phyloP scores from a whole-genome alignment of 2,329 filamentous ascomycete genomes.

The Neonectria punicea region DNA sequence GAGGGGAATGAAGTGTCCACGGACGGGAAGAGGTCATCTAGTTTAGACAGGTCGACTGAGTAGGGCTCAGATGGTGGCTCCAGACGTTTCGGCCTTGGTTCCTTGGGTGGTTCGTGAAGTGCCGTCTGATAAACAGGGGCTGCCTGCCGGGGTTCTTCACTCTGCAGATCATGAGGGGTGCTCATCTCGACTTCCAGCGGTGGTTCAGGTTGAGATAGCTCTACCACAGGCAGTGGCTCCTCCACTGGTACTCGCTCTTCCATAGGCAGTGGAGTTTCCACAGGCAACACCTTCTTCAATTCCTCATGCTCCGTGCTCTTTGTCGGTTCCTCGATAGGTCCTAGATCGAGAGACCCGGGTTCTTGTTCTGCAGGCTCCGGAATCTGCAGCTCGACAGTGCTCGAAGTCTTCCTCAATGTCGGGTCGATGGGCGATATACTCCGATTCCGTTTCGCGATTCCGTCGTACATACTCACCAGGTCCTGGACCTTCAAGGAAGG shows the following conservation, averaged over 20 bases:
- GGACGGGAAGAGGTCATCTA: constrained; percentile 49
- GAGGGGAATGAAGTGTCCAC: constrained; percentile 40
- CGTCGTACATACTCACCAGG: constrained; percentile 62
- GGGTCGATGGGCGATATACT: constrained; percentile 38
- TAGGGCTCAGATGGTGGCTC: constrained; percentile 34
- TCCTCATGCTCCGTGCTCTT: background rate
- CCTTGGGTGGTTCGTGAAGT: background rate
- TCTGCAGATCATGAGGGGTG: too few relatives aligned
- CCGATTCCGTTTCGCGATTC: constrained; percentile 47
- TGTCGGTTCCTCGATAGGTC: background rate
- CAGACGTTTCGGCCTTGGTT: background rate
- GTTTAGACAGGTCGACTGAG: constrained; percentile 47
- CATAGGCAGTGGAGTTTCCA: background rate
- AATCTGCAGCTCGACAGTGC: background rate
- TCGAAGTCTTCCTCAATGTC: constrained; percentile 26
- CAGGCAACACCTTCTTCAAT: background rate
- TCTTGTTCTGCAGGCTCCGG: constrained; percentile 8
- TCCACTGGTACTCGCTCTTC: background rate
- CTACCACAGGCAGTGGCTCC: background rate
- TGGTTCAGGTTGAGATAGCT: background rate
- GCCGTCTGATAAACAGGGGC: background rate
- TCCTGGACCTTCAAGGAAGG: constrained; percentile 59
- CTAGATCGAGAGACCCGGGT: constrained; percentile 3
- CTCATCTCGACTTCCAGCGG: background rate
- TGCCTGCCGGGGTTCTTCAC: background rate